Conservation (phyloP, 177 flowering plant species). For the Viscum album region DNA sequence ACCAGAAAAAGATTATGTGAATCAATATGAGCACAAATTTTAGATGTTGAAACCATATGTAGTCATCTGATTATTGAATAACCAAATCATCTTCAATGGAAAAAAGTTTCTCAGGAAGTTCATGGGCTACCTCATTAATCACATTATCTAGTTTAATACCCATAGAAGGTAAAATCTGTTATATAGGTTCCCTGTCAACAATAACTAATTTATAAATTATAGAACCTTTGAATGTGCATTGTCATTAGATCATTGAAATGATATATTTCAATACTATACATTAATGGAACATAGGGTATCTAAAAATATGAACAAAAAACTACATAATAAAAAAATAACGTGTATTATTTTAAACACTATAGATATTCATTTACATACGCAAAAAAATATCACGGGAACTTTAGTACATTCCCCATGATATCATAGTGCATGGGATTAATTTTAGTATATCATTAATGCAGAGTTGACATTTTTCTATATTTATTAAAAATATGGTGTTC, state of each 20-base stretch:
- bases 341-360: background rate
- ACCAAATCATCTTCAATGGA: slow-evolving; percentile 25
- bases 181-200: background rate
- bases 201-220: too few species aligned
- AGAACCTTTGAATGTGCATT: background rate
- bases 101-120: slow-evolving; percentile 24
- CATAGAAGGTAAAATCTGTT: slow-evolving; percentile 64
- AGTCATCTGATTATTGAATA: slow-evolving; percentile 54
- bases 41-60: slow-evolving; percentile 58
- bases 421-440: too few species aligned
- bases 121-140: slow-evolving; percentile 49
- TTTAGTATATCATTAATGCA: too few species aligned
- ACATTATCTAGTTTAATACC: slow-evolving; percentile 70
- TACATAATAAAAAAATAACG: slow-evolving; percentile 14
- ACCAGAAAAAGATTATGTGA: slow-evolving; percentile 68
- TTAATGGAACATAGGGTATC: slow-evolving; percentile 36
- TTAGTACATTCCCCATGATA: too few species aligned
- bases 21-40: slow-evolving; percentile 47
- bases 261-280: slow-evolving; percentile 26
- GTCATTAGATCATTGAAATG: slow-evolving; percentile 7
- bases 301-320: slow-evolving; percentile 44
- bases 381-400: too few species aligned
- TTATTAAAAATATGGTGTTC: too few species aligned
- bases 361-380: too few species aligned
- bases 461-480: too few species aligned